Evolutionary conservation across 495 filamentous ascomycete species (phyloP).

Genomic region (Penicillium nucicola): DNA sequence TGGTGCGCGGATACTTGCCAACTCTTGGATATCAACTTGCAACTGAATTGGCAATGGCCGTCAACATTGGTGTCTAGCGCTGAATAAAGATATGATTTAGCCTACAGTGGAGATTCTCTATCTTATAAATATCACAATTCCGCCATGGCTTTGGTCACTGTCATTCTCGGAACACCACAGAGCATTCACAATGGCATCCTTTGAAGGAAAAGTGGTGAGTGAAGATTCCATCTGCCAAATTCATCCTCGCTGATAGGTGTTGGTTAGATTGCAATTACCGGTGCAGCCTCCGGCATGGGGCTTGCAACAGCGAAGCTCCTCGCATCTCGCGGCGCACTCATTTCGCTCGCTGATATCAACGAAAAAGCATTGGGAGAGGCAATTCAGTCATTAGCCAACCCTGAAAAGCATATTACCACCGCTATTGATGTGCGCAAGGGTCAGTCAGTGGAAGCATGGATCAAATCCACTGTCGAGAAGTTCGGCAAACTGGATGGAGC

Average conservation of each 20-base stretch:
- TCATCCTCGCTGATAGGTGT: neutral
- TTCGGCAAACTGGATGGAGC: conserved; percentile 46
- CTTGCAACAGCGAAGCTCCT: conserved; percentile 29
- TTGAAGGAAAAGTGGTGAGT: conserved; percentile 17
- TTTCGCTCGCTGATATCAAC: conserved; percentile 48
- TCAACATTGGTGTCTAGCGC: too few relatives aligned
- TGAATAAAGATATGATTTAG: too few relatives aligned
- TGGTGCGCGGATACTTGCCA: conserved; percentile 6
- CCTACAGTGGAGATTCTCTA: too few relatives aligned
- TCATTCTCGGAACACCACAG: neutral
- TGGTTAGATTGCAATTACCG: conserved; percentile 12
- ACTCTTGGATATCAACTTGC: too few relatives aligned
- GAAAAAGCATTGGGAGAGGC: conserved; percentile 25
- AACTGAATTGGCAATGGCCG: too few relatives aligned
- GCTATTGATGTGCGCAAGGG: conserved; percentile 34
- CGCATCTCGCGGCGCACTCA: conserved; percentile 39
- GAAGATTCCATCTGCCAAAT: neutral
- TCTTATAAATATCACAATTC: too few relatives aligned
- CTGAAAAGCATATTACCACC: conserved; percentile 16
- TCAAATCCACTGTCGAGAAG: conserved; percentile 28
- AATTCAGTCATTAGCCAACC: neutral
- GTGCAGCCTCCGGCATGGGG: conserved; percentile 36
- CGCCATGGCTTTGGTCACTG: too few relatives aligned
- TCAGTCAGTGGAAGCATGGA: conserved; percentile 41
- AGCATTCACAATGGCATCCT: conserved; percentile 2